Base-by-base conservation (phyloP, 306 rosid species). In the Benincasa hispida region DNA sequence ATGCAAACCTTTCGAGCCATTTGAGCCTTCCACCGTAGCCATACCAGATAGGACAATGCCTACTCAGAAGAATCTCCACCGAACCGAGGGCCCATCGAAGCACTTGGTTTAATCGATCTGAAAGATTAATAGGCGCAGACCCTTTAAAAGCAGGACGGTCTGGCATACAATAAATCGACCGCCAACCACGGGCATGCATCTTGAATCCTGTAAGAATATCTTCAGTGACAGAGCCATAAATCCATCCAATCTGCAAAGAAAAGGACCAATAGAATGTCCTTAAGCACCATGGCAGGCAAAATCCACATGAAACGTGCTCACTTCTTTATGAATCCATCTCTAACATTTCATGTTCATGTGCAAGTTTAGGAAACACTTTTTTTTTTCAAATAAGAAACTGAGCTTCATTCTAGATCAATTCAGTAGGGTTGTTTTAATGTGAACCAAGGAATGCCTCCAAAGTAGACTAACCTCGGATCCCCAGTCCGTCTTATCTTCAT, bases 131-230 rank as follows among this genome's bases (percentile, higher is more conserved):
- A 27, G 97, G 98, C 50, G 97, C 98, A 61, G 98, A 93, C 77
- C 98, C 98, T 84, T 93, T 93, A 79, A 93, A 93, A 48, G 98
- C 98, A 1, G 98, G 78, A 11, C 79, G 97, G 87, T 90, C 81
- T 7, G 98, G 98, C 81, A 90, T 94, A 86, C 98, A 91, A 83
- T 94, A 94, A 77, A 94, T 86, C 2, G 98, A 94, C 72, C 98
- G 85, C 98, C 98, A 94, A 32, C 98, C 98, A 11, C 98, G 97
- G 17, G 98, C 96, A 65, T 93, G 98, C 98, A 93, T 93, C 87
- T 93, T 93, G 80, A 93, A 93, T 83, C 98, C 98, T 0, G 98
- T 93, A 25, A 93, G 98, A 86, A 93, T 93, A 87, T 93, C 98
- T 87, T 93, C 98, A 13, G 98, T 93, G 81, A 93, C 98, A 0